Evolutionary conservation across 2,329 filamentous ascomycete species (phyloP).

Genomic region (Lithohypha guttulata): DNA sequence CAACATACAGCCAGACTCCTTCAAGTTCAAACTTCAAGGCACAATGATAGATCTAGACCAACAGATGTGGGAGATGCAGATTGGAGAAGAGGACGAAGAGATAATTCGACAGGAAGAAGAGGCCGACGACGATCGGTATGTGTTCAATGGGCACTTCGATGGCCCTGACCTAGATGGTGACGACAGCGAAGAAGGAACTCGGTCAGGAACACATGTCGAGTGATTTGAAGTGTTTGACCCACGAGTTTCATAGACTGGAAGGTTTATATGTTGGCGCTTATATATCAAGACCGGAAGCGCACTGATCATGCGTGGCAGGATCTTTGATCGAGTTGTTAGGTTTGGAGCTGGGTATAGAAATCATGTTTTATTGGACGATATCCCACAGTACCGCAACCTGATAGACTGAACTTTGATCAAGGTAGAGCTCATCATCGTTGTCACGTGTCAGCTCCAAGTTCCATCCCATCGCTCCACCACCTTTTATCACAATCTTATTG

Average conservation of each 20-base stretch:
- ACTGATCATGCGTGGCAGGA: neutral
- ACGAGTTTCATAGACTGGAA: too few species aligned
- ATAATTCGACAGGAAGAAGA: slow-evolving; percentile 1
- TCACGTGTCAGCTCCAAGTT: neutral
- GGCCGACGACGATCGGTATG: neutral
- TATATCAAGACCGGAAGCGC: too few species aligned
- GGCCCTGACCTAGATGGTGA: neutral
- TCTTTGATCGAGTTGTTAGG: neutral
- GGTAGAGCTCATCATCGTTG: neutral
- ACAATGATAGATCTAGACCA: slow-evolving; percentile 7
- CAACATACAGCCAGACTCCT: too few species aligned
- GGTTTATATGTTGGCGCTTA: too few species aligned
- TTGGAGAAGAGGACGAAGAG: slow-evolving; percentile 1
- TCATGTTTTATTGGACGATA: neutral
- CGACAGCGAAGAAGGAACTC: neutral
- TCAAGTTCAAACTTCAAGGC: slow-evolving; percentile 5
- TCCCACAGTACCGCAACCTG: slow-evolving; percentile 7
- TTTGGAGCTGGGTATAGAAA: too few species aligned
- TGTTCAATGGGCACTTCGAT: too few species aligned
- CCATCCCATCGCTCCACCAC: slow-evolving; percentile 4
- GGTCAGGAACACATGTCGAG: too few species aligned
- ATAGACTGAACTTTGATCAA: too few species aligned
- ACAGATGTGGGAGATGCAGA: slow-evolving; percentile 7
- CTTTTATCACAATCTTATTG: slow-evolving; percentile 55
- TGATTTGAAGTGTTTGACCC: too few species aligned